These are phyloP conservation scores for Rubroboletus pulcherrimus DNA, from an alignment of 768 basidiomycete genomes.

Conservation along the genomic window DNA sequence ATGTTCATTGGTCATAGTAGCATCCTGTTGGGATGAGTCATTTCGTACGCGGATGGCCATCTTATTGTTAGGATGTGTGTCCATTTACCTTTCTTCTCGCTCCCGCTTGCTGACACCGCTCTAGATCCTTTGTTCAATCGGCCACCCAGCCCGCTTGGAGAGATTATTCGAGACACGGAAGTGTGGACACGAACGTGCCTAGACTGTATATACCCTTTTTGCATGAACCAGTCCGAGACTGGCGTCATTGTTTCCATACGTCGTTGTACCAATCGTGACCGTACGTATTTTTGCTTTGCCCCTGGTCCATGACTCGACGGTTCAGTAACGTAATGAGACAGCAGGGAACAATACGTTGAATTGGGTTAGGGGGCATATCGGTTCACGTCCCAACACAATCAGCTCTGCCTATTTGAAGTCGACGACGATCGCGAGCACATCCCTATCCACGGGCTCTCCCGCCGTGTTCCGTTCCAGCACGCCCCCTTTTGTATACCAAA, in stretches of 20 bases:
- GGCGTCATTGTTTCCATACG: background rate
- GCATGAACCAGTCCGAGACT: background rate
- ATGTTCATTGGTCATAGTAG: background rate
- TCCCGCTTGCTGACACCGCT: background rate
- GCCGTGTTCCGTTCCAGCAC: background rate
- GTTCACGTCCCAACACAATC: background rate
- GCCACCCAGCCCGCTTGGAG: background rate
- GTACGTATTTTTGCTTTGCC: background rate
- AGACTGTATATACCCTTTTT: conserved; percentile 1
- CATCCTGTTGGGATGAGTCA: background rate
- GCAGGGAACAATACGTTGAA: background rate
- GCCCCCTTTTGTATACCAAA: conserved; percentile 12
- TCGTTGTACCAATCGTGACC: background rate
- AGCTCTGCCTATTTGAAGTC: conserved; percentile 8
- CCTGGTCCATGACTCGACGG: background rate
- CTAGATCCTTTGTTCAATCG: conserved; percentile 4
- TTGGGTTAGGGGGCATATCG: too few species aligned
- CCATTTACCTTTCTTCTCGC: background rate
- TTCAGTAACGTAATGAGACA: background rate
- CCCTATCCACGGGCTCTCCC: background rate
- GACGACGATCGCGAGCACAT: conserved; percentile 6
- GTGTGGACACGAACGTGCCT: conserved; percentile 1
- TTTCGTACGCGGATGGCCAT: background rate
- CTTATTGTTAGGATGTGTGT: conserved; percentile 3
- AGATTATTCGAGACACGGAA: background rate